Conservation (phyloP, 768 basidiomycete genomes). For the Lyophyllum decastes region DNA sequence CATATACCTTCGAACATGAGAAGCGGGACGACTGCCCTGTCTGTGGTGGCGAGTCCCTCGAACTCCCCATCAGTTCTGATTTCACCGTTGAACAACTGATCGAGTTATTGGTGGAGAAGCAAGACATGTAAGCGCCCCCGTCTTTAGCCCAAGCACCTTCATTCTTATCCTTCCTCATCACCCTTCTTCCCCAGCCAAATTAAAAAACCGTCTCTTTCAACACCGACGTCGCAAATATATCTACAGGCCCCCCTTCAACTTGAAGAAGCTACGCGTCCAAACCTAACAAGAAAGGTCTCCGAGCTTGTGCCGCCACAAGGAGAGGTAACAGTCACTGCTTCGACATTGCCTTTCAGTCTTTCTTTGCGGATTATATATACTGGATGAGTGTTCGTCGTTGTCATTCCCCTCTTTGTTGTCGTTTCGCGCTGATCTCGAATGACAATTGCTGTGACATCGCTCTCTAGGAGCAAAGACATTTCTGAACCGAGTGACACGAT, state of each 20-base stretch:
- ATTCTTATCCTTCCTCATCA: slow-evolving; percentile 3
- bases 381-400: slow-evolving; percentile 5
- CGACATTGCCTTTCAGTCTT: slow-evolving; percentile 84
- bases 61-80: slow-evolving; percentile 67
- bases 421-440: background rate
- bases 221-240: slow-evolving; percentile 77
- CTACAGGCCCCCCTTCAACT: slow-evolving; percentile 93
- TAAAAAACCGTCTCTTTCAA: slow-evolving; percentile 91
- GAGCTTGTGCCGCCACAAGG: slow-evolving; percentile 80
- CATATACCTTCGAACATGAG: slow-evolving; percentile 96
- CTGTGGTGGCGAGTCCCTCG: slow-evolving; percentile 88
- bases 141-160: background rate
- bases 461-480: background rate
- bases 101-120: slow-evolving; percentile 82
- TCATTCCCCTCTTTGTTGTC: background rate
- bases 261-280: slow-evolving; percentile 86
- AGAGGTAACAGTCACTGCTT: slow-evolving; percentile 87
- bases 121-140: slow-evolving; percentile 74
- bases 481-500: background rate
- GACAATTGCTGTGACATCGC: background rate
- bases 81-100: slow-evolving; percentile 86
- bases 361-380: slow-evolving; percentile 64
- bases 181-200: slow-evolving; percentile 69
- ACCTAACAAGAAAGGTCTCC: slow-evolving; percentile 82
- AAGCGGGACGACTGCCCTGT: slow-evolving; percentile 93